These are phyloP conservation scores for Cucurbita pepo DNA, from an alignment of 306 rosid genomes.

Conservation along the genomic window DNA sequence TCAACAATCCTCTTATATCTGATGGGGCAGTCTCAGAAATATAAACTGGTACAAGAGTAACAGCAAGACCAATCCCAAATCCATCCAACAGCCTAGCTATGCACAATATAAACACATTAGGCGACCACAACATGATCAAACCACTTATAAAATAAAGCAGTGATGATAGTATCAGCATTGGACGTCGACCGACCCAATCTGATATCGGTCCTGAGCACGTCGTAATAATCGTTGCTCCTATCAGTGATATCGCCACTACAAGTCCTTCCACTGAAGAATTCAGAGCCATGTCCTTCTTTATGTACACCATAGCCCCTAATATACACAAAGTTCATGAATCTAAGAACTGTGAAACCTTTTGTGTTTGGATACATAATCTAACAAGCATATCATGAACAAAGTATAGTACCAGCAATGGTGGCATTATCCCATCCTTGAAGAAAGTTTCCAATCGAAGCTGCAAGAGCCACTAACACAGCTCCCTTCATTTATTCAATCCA, in stretches of 20 bases:
- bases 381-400: background rate
- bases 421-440: conserved; percentile 97
- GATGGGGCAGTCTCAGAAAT: conserved; percentile 81
- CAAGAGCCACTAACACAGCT: conserved; percentile 62
- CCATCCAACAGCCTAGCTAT: conserved; percentile 60
- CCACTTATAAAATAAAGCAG: conserved; percentile 48
- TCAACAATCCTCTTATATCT: conserved; percentile 62
- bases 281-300: conserved; percentile 38
- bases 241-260: conserved; percentile 74
- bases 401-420: conserved; percentile 60
- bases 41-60: conserved; percentile 58
- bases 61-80: conserved; percentile 78
- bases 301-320: conserved; percentile 60
- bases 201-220: conserved; percentile 54
- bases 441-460: conserved; percentile 73
- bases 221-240: conserved; percentile 63
- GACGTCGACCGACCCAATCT: conserved; percentile 57
- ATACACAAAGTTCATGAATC: background rate
- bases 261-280: conserved; percentile 46
- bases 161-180: conserved; percentile 59
- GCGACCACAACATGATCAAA: conserved; percentile 69
- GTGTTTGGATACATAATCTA: background rate
- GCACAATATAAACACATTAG: conserved; percentile 55
- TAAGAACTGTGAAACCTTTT: background rate
- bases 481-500: conserved; percentile 37